These are phyloP conservation scores for Bullera alba DNA, from an alignment of 768 basidiomycete genomes.

Conservation along the genomic window DNA sequence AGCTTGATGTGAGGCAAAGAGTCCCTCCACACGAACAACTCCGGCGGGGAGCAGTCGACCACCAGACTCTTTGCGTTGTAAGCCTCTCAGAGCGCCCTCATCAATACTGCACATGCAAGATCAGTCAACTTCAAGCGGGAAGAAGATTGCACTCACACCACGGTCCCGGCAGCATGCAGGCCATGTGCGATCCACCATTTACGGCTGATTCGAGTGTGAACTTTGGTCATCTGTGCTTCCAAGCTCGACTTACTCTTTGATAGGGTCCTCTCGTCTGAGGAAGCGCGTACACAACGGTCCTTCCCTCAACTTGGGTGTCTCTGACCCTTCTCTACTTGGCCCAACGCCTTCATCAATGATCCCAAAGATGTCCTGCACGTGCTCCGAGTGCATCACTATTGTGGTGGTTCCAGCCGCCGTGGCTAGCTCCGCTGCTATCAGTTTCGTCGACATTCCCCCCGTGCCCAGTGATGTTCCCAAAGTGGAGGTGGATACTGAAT, in stretches of 20 bases:
- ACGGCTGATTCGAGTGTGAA: constrained; percentile 54
- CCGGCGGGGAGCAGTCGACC: constrained; percentile 88
- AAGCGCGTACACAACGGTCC: constrained; percentile 85
- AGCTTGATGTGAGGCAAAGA: constrained; percentile 90
- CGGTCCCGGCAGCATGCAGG: constrained; percentile 74
- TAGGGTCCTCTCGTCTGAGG: constrained; percentile 45
- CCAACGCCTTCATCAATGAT: constrained; percentile 58
- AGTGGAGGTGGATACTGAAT: constrained; percentile 79
- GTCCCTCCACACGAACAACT: constrained; percentile 75
- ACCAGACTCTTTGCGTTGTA: constrained; percentile 71
- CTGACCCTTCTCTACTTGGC: constrained; percentile 25
- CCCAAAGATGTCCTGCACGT: constrained; percentile 63
- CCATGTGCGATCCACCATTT: constrained; percentile 98
- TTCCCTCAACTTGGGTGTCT: constrained; percentile 22
- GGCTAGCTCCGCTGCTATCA: constrained; percentile 96
- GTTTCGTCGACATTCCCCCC: constrained; percentile 98
- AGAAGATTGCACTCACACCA: constrained; percentile 50
- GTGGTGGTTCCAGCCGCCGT: constrained; percentile 91
- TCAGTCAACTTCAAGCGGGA: background rate
- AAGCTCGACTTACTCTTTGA: constrained; percentile 42
- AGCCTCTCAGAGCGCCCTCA: constrained; percentile 75
- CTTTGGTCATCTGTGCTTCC: background rate
- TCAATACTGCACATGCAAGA: constrained; percentile 56
- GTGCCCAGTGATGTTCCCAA: constrained; percentile 90
- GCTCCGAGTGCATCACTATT: constrained; percentile 76